Conservation (phyloP, 2,329 filamentous ascomycete genomes). For the Hymenoscyphus occultus region DNA sequence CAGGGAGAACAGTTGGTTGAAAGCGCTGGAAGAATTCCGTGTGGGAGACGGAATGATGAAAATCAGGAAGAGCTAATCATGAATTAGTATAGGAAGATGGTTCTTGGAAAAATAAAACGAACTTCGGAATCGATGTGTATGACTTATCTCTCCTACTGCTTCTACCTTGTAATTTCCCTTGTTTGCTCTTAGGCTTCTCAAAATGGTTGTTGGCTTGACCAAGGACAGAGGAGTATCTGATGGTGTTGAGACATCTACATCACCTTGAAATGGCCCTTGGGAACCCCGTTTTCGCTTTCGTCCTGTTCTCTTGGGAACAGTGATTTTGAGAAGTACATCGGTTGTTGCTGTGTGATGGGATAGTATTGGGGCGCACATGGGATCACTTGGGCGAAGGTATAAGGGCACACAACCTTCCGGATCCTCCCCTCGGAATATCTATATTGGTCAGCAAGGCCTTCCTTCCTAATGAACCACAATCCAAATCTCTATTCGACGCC, state of each 20-base stretch:
- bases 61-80: constrained; percentile 69
- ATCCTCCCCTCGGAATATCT: constrained; percentile 46
- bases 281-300: constrained; percentile 81
- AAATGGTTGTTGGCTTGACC: constrained; percentile 23
- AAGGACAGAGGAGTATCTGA: constrained; percentile 38
- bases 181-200: constrained; percentile 69
- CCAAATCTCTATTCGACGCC: too few species aligned
- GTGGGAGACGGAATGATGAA: constrained; percentile 71
- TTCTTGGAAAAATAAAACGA: constrained; percentile 11
- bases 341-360: constrained; percentile 75
- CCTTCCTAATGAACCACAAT: too few species aligned
- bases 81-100: constrained; percentile 13
- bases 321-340: constrained; percentile 83
- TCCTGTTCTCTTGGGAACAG: constrained; percentile 81
- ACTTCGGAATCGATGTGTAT: constrained; percentile 84
- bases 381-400: constrained; percentile 77
- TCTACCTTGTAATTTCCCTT: constrained; percentile 63
- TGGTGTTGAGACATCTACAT: background rate
- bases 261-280: constrained; percentile 58
- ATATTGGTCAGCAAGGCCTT: background rate
- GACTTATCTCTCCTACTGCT: constrained; percentile 67
- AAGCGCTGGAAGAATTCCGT: constrained; percentile 71
- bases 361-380: constrained; percentile 71
- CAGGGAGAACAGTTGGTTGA: constrained; percentile 66
- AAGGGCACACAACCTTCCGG: constrained; percentile 56